Evolutionary conservation across 306 rosid species (phyloP), one percentile per base, ranked within the genome.

Genomic region (Alnus rubra): DNA sequence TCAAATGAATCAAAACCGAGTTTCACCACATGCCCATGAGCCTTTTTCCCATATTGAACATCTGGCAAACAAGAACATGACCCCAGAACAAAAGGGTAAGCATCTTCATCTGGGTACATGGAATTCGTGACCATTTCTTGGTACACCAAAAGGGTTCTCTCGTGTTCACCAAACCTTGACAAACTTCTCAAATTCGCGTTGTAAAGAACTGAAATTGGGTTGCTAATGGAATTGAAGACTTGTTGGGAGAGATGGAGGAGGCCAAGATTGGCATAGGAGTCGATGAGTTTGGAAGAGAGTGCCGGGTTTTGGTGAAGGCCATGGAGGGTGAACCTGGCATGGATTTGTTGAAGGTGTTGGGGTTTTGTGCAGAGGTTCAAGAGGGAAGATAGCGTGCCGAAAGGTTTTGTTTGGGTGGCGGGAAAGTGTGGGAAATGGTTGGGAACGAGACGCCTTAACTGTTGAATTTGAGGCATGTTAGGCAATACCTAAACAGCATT

Each of bases 261-360:
- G 76, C 92, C 91, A 51, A 89, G 83, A n/a, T 79, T 84, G 83
- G 92, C 87, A 67, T 90, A 93, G 78, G 62, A 80, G 63, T 81
- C 89, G 4, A 92, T 80, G 76, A 92, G 94, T 59, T 85, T 65
- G 83, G 86, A 85, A 50, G 91, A 86, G 82, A 90, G 84, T 23
- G 79, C 35, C 50, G 92, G 81, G 89, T 83, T 91, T 78, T 91
- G 92, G 87, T 87, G 90, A 23, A 84, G 87, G 73, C 96, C 96
- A 49, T 89, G 87, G 47, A 91, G 94, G 84, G 88, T 47, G 88
- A 89, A 89, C 81, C 96, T 85, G 30, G 90, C 88, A 71, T 85
- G 97, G 85, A 91, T 75, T 78, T 90, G 94, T 47, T 74, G 75
- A 83, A 88, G 91, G 73, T 88, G 88, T 44, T 79, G 85, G 30